A percentile compares a stretch with the other conserved stretches of the same genome.
phyloP scores from a whole-genome alignment of 129 eudicot genomes.

The Centella asiatica region DNA sequence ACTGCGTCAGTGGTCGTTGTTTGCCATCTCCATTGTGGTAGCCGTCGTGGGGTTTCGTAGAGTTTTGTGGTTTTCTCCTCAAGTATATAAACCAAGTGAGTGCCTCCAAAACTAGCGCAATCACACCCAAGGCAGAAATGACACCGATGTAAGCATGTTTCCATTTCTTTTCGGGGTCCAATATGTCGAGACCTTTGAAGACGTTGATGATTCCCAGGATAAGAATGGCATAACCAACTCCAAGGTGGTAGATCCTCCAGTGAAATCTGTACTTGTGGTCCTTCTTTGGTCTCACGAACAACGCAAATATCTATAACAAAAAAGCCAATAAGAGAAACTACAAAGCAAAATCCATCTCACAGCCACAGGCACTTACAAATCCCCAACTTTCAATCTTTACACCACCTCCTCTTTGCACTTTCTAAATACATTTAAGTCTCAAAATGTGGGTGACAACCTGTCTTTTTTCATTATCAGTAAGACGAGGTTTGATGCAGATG shows the following conservation, averaged over 20 bases:
- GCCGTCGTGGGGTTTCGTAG: slow-evolving; percentile 59
- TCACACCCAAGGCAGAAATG: slow-evolving; percentile 42
- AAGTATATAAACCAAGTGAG: slow-evolving; percentile 62
- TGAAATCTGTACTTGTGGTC: slow-evolving; percentile 75
- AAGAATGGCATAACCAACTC: slow-evolving; percentile 64
- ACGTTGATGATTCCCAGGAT: slow-evolving; percentile 74
- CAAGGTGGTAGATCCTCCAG: slow-evolving; percentile 91
- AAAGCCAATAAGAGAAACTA: not conserved
- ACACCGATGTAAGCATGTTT: slow-evolving; percentile 39
- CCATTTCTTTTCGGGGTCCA: slow-evolving; percentile 73
- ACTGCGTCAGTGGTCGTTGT: slow-evolving; percentile 40
- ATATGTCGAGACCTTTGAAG: slow-evolving; percentile 71
- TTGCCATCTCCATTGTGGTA: slow-evolving; percentile 27
- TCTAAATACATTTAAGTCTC: no score
- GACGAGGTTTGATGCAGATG: not conserved
- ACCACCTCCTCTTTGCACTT: no score
- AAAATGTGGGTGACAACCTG: no score
- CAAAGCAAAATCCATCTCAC: not conserved
- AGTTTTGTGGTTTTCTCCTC: slow-evolving; percentile 38
- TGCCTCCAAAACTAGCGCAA: slow-evolving; percentile 54
- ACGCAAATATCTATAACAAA: slow-evolving; percentile 61
- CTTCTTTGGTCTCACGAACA: slow-evolving; percentile 79
- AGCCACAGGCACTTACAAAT: not conserved
- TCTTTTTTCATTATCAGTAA: not conserved
- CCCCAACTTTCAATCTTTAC: not conserved